Percentiles rank a stretch among this genome's conserved stretches.
phyloP scores from a whole-genome alignment of 306 rosid species.

The Pachyrhizus erosus region DNA sequence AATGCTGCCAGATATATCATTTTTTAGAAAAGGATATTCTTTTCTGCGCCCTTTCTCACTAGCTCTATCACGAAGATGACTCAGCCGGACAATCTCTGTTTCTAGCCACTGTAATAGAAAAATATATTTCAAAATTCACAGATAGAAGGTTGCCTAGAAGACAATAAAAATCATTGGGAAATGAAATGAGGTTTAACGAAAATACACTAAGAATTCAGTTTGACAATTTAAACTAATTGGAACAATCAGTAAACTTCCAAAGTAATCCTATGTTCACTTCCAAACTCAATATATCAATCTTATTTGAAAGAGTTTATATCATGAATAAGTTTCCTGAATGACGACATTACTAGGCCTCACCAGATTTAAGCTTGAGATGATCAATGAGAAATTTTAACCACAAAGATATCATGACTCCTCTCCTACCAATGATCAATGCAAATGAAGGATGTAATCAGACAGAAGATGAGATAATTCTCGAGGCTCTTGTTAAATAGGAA shows the following conservation, averaged over 20 bases:
- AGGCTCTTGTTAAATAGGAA: background rate
- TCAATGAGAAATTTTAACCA: background rate
- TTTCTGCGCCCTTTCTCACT: slow-evolving; percentile 94
- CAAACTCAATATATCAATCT: slow-evolving; percentile 29
- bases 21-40: slow-evolving; percentile 84
- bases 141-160: slow-evolving; percentile 6
- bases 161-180: slow-evolving; percentile 14
- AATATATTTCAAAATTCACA: slow-evolving; percentile 24
- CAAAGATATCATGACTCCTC: slow-evolving; percentile 12
- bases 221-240: slow-evolving; percentile 12
- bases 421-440: background rate
- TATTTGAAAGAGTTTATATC: slow-evolving; percentile 3
- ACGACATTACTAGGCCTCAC: background rate
- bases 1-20: slow-evolving; percentile 28
- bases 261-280: slow-evolving; percentile 3
- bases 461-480: background rate
- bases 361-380: slow-evolving; percentile 10
- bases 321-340: background rate
- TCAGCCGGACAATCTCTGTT: slow-evolving; percentile 83
- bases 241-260: slow-evolving; percentile 1
- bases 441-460: slow-evolving; percentile 6
- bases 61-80: slow-evolving; percentile 99
- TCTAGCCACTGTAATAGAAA: slow-evolving; percentile 84
- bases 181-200: slow-evolving; percentile 9
- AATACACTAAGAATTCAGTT: slow-evolving; percentile 22